These are phyloP conservation scores for Thalassiosira mediterranea DNA, from an alignment of 352 stramenopile species.

Conservation along the genomic window DNA sequence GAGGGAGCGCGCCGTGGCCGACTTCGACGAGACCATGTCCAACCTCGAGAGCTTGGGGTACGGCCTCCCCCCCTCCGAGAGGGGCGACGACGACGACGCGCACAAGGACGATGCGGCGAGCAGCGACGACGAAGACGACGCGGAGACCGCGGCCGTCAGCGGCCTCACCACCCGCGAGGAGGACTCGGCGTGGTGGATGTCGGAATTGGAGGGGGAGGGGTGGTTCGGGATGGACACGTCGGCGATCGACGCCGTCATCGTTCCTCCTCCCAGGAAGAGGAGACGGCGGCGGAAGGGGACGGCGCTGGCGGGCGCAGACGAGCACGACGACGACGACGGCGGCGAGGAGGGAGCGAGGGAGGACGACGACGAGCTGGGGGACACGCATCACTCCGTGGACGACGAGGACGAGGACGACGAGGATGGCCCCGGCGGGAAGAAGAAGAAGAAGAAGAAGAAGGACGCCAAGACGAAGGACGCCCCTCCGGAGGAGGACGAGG, in stretches of 20 bases:
- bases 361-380: conserved; percentile 3
- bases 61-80: conserved; percentile 23
- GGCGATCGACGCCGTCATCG: conserved; percentile 34
- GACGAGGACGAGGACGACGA: background rate
- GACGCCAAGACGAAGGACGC: no score
- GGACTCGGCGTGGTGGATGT: conserved; percentile 49
- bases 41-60: conserved; percentile 40
- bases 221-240: conserved; percentile 60
- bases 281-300: background rate
- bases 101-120: background rate
- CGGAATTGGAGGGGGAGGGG: conserved; percentile 48
- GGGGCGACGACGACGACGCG: background rate
- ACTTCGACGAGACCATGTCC: conserved; percentile 40
- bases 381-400: conserved; percentile 1
- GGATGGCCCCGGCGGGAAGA: background rate
- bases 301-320: conserved; percentile 4
- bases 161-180: background rate
- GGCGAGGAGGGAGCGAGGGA: background rate
- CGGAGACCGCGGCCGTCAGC: background rate
- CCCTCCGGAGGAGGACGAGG: conserved; percentile 6
- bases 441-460: conserved; percentile 5
- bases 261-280: conserved; percentile 17
- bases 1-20: conserved; percentile 4
- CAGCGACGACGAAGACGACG: conserved; percentile 14
- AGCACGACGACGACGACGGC: conserved; percentile 10